Evolutionary conservation across 495 filamentous ascomycete genomes (phyloP), one percentile per base, ranked within the genome.

Genomic region (Friedmanniomyces simplex): DNA sequence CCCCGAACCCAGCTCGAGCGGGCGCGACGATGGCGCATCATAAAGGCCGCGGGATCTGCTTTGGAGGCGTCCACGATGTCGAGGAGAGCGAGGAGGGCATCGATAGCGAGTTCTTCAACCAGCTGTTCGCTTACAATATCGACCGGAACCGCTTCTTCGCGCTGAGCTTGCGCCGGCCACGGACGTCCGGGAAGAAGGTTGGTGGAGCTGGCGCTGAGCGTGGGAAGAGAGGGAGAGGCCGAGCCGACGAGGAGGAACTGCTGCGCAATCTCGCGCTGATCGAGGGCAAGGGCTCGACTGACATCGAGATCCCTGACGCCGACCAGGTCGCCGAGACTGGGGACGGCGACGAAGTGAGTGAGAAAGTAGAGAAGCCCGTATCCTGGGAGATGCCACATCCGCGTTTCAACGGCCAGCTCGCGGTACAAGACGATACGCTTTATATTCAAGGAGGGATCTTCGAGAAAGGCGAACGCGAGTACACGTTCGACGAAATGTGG

Each of bases 361-460:
- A 65, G 16, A 83, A 80, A 58, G 68, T 74, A 16, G 68, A 68
- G 52, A 74, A 73, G 60, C 60, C 68, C 7, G 69, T 83, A 6
- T 72, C 76, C 1, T 85, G 86, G 65, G 88, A 89, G 65, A 82
- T 95, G 69, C 93, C 93, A 41, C 89, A 94, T 65, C 78, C 78
- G 34, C 76, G 93, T 43, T 96, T 97, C 71, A 96, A 96, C 61
- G 85, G 87, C 2, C 86, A 89, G 60, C 72, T 98, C 39, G 80
- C 93, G 0, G 88, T 97, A 10, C 89, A 96, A 71, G 88, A 89
- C 53, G 93, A 98, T 71, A 79, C 86, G 14, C 75, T 97, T 0
- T 98, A 93, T 66, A 86, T 96, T 24, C 95, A 91, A 65, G 90
- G 93, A 20, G 93, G 93, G 14, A 98, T 89, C 0, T 95, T 87